Evolutionary conservation across 31 red algal species (phyloP).

Genomic region (Endocladia muricata): DNA sequence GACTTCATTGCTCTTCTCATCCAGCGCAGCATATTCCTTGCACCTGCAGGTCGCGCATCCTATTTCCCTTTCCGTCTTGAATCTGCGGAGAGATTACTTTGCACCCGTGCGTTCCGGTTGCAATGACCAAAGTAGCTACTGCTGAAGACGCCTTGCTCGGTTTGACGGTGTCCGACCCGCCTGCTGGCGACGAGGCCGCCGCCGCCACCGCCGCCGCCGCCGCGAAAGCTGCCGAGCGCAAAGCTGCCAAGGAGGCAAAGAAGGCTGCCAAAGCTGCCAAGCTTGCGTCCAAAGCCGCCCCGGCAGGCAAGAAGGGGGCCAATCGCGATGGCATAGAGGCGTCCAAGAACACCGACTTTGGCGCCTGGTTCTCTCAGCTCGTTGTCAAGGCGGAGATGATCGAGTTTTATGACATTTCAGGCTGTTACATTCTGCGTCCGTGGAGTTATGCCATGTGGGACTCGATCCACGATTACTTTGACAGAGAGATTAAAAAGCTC

Average conservation of each 20-base stretch:
- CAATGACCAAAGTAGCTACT: conserved; percentile 31
- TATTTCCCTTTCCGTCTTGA: no score
- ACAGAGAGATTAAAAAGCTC: conserved; percentile 80
- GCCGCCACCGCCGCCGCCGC: conserved; percentile 16
- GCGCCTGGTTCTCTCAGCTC: conserved; percentile 80
- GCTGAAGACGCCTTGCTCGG: conserved; percentile 47
- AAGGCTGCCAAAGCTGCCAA: conserved; percentile 17
- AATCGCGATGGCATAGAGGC: conserved; percentile 82
- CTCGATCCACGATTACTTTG: conserved; percentile 73
- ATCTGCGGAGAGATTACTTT: no score
- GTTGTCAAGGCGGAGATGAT: conserved; percentile 92
- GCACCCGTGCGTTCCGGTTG: no score
- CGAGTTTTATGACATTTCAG: conserved; percentile 89
- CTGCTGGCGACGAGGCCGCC: not conserved
- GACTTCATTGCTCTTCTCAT: no score
- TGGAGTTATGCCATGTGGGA: conserved; percentile 95
- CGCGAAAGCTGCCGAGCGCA: conserved; percentile 16
- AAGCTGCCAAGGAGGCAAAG: conserved; percentile 38
- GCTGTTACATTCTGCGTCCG: conserved; percentile 94
- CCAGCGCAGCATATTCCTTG: no score
- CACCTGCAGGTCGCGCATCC: no score
- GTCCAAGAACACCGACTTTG: conserved; percentile 77
- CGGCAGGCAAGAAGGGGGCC: conserved; percentile 42
- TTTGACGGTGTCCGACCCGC: not conserved
- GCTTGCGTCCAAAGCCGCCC: not conserved